Base-by-base conservation (phyloP, 148 eudicot species). In the Vaccinium corymbosum region DNA sequence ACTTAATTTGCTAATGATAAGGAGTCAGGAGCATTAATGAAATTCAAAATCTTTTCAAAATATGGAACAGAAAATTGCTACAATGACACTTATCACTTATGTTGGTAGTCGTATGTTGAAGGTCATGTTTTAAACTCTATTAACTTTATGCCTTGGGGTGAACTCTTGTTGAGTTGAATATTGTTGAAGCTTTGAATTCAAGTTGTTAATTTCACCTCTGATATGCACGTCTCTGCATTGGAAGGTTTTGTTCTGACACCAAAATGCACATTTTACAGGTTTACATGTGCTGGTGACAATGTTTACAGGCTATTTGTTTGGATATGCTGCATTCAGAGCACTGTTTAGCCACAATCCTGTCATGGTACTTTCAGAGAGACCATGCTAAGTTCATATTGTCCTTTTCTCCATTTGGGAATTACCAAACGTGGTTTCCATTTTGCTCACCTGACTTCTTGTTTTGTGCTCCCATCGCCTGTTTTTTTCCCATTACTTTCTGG, bases 241-340 rank as follows among this genome's bases (percentile, higher is more conserved):
- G 8, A 29, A 52, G 32, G 52, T 32, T 32, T 29, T 42, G 35
- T 55, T 85, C 57, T 83, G 59, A 57, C 75, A 29, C 19, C 17
- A 48, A 10, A 49, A 16, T 77, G 51, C 48, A 3, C 6, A 32
- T 80, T 80, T 85, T 81, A 84, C 98, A 95, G 98, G 98, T 84
- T 84, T 97, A 75, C 98, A 97, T 90, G 99, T 95, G 20, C 88
- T 89, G 73, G 87, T 97, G 70, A 91, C 89, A 27, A 95, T 95
- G 98, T 95, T 95, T 80, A 93, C 97, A 7, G 95, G 99, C 77
- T 94, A 92, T 86, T 88, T 97, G 85, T 87, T 97, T 81, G 99
- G 99, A 84, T 92, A 89, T 88, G 89, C 91, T 80, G 93, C 98
- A 64, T 97, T 97, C 89, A 93, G 98, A 85, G 98, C 99, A 15